Percentiles rank a stretch among this genome's conserved stretches.
Conservation (phyloP, 2,329 filamentous ascomycete species). For the Claviceps pusilla region DNA sequence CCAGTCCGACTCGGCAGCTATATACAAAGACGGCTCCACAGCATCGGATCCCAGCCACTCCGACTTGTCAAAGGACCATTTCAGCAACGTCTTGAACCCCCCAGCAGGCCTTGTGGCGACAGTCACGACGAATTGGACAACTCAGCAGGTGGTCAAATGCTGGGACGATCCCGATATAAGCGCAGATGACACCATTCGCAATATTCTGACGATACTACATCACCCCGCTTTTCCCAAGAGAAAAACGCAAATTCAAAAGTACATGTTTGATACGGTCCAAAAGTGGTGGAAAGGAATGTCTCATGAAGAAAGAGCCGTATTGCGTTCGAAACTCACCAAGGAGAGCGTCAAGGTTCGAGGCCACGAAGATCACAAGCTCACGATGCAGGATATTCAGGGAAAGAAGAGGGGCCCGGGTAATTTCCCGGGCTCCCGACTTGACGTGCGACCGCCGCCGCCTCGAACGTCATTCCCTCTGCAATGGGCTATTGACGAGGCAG, state of each 20-base stretch:
- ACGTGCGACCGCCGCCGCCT: conserved; percentile 9
- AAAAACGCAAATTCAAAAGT: conserved; percentile 57
- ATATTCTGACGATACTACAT: conserved; percentile 66
- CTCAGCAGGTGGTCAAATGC: conserved; percentile 14
- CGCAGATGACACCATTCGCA: conserved; percentile 59
- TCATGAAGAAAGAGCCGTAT: conserved; percentile 8
- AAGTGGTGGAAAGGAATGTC: conserved; percentile 50
- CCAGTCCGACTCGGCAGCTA: conserved; percentile 44
- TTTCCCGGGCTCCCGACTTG: conserved; percentile 14
- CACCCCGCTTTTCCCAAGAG: conserved; percentile 67
- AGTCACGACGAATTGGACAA: conserved; percentile 16
- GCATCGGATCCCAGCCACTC: conserved; percentile 63
- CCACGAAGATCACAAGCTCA: conserved; percentile 16
- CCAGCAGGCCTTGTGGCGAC: conserved; percentile 15
- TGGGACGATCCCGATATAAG: conserved; percentile 60
- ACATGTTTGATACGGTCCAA: conserved; percentile 69
- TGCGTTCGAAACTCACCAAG: conserved; percentile 13
- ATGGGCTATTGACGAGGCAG: conserved; percentile 10
- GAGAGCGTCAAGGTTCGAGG: conserved; percentile 13
- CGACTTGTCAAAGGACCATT: conserved; percentile 66
- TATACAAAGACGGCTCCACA: conserved; percentile 54
- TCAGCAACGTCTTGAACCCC: conserved; percentile 47
- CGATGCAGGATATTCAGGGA: conserved; percentile 11
- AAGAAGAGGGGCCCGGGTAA: conserved; percentile 12
- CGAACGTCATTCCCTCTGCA: conserved; percentile 10